phyloP scores from a whole-genome alignment of 208 protist genomes.

The Trypanosoma cruzi region DNA sequence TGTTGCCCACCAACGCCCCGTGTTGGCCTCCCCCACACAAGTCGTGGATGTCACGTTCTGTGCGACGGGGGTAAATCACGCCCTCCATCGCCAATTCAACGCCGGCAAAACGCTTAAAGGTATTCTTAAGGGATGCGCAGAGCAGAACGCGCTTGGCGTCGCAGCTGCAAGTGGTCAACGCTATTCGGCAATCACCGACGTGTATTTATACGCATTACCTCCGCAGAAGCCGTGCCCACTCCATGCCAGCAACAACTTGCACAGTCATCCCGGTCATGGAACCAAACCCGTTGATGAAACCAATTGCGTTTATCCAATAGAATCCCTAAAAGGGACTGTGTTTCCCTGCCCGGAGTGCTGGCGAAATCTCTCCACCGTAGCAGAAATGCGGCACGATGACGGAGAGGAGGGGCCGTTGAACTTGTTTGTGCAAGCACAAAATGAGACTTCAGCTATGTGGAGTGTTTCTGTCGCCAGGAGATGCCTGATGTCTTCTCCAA shows the following conservation, averaged over 20 bases:
- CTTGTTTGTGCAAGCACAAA: constrained; percentile 37
- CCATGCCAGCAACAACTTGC: neutral
- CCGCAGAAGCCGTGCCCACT: neutral
- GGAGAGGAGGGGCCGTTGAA: constrained; percentile 35
- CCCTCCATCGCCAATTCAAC: constrained; percentile 68
- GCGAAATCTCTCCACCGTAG: constrained; percentile 56
- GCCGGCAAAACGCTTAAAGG: constrained; percentile 44
- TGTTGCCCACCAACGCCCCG: constrained; percentile 6
- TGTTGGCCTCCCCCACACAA: neutral
- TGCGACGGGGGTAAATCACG: constrained; percentile 76
- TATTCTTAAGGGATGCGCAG: constrained; percentile 85
- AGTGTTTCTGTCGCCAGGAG: constrained; percentile 14
- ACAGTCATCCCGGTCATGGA: neutral
- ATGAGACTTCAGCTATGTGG: constrained; percentile 11
- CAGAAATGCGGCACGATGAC: constrained; percentile 35
- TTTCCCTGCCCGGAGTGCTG: constrained; percentile 86
- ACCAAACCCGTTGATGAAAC: neutral
- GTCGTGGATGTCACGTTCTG: constrained; percentile 8
- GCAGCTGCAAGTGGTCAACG: constrained; percentile 67
- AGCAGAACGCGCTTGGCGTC: constrained; percentile 87
- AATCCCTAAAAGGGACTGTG: constrained; percentile 22
- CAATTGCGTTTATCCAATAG: neutral
- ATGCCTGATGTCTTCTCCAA: neutral
- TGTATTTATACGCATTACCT: constrained; percentile 52
- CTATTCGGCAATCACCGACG: constrained; percentile 47